These are phyloP conservation scores for Sporothrix brasiliensis DNA, from an alignment of 2,329 filamentous ascomycete species.

Conservation along the genomic window DNA sequence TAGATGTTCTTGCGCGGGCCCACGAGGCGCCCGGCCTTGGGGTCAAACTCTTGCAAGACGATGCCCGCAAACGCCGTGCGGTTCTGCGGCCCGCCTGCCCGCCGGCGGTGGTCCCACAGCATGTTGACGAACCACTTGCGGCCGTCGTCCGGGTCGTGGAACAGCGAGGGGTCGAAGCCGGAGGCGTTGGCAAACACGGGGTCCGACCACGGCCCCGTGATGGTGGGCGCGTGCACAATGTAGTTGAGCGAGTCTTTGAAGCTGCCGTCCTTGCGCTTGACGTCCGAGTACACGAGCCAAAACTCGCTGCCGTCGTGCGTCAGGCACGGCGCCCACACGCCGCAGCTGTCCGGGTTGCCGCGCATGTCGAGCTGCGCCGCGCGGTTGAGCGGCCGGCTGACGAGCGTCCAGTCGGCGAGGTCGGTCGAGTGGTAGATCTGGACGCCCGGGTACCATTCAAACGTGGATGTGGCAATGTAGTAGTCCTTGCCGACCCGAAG, in stretches of 20 bases:
- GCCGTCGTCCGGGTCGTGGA: constrained; percentile 58
- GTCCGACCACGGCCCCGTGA: constrained; percentile 65
- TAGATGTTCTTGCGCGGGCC: constrained; percentile 61
- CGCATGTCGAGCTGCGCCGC: constrained; percentile 52
- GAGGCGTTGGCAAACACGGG: constrained; percentile 59
- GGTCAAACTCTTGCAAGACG: constrained; percentile 60
- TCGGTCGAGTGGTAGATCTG: constrained; percentile 58
- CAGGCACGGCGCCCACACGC: constrained; percentile 67
- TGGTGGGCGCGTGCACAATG: constrained; percentile 57
- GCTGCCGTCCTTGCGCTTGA: constrained; percentile 67
- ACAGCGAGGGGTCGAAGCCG: constrained; percentile 61
- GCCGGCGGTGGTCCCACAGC: constrained; percentile 57
- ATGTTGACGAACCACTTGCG: constrained; percentile 62
- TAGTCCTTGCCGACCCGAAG: constrained; percentile 43
- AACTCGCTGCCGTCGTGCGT: constrained; percentile 63
- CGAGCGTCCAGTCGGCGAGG: constrained; percentile 53
- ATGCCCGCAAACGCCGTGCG: constrained; percentile 57
- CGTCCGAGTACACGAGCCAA: constrained; percentile 67
- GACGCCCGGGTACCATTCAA: constrained; percentile 56
- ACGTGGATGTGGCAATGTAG: constrained; percentile 57
- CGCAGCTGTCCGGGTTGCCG: constrained; percentile 62
- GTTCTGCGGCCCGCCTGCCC: constrained; percentile 42
- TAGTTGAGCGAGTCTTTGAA: constrained; percentile 52
- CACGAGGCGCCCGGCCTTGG: constrained; percentile 52
- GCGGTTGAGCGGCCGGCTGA: constrained; percentile 47